These are phyloP conservation scores for Aspergillus carbonarius DNA, from an alignment of 2,329 filamentous ascomycete genomes.

Conservation along the genomic window DNA sequence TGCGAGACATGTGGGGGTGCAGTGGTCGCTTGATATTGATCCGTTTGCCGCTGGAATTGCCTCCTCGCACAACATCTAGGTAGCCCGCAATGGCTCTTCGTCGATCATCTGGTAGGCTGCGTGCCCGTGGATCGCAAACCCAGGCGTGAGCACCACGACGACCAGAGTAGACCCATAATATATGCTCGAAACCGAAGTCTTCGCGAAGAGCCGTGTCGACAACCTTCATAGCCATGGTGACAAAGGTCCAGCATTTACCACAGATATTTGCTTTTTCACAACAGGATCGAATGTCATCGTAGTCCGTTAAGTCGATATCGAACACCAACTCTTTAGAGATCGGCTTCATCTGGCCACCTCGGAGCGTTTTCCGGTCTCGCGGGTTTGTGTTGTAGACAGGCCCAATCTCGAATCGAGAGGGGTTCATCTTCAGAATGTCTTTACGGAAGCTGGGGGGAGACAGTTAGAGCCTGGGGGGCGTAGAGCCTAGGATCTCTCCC, in stretches of 20 bases:
- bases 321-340: slow-evolving; percentile 94
- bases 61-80: slow-evolving; percentile 84
- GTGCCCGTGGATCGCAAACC: slow-evolving; percentile 89
- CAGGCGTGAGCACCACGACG: slow-evolving; percentile 95
- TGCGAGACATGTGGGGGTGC: slow-evolving; percentile 85
- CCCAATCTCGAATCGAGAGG: slow-evolving; percentile 95
- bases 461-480: not conserved
- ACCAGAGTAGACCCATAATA: slow-evolving; percentile 98
- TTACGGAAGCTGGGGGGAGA: slow-evolving; percentile 69
- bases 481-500: not conserved
- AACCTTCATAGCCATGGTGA: slow-evolving; percentile 96
- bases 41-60: slow-evolving; percentile 80
- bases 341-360: slow-evolving; percentile 77
- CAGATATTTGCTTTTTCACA: slow-evolving; percentile 94
- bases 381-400: slow-evolving; percentile 96
- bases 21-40: slow-evolving; percentile 81
- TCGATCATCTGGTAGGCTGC: slow-evolving; percentile 80
- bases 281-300: slow-evolving; percentile 94
- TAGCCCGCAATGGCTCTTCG: slow-evolving; percentile 84
- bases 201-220: slow-evolving; percentile 82
- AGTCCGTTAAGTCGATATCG: slow-evolving; percentile 99
- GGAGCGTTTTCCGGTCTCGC: slow-evolving; percentile 83
- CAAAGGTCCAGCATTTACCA: slow-evolving; percentile 91
- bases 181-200: slow-evolving; percentile 95
- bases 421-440: slow-evolving; percentile 83